phyloP scores from a whole-genome alignment of 768 basidiomycete genomes.

The Phylloporus arenicola region DNA sequence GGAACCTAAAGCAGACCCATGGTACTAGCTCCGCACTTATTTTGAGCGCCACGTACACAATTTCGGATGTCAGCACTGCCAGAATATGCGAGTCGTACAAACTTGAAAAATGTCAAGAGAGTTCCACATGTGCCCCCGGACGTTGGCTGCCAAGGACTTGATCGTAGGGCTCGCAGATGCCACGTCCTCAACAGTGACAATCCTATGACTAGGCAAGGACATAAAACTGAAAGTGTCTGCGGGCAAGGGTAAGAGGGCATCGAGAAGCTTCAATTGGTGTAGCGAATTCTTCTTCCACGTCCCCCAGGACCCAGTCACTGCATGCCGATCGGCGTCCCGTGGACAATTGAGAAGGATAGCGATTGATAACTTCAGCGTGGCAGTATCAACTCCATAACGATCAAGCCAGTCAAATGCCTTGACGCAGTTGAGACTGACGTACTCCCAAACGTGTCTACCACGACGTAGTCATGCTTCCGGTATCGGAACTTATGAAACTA shows the following conservation, averaged over 20 bases:
- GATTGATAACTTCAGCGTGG: too few species aligned
- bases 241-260: conserved; percentile 82
- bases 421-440: conserved; percentile 52
- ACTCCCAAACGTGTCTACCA: conserved; percentile 37
- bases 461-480: background rate
- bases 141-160: conserved; percentile 82
- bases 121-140: conserved; percentile 93
- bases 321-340: too few species aligned
- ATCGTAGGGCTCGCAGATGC: conserved; percentile 83
- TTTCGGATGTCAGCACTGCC: conserved; percentile 65
- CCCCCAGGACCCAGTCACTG: too few species aligned
- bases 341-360: too few species aligned
- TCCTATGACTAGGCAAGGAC: conserved; percentile 72
- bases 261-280: conserved; percentile 82
- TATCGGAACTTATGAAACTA: conserved; percentile 56
- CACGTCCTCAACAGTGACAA: conserved; percentile 87
- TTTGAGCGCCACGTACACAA: conserved; percentile 78
- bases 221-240: conserved; percentile 92
- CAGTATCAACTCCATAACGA: too few species aligned
- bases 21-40: conserved; percentile 88
- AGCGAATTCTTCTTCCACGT: conserved; percentile 81
- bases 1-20: conserved; percentile 89
- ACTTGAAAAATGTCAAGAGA: conserved; percentile 87
- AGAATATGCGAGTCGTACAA: conserved; percentile 73
- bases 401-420: too few species aligned